Evolutionary conservation across 1,284 basidiomycete species (phyloP).

Genomic region (Abortiporus biennis): DNA sequence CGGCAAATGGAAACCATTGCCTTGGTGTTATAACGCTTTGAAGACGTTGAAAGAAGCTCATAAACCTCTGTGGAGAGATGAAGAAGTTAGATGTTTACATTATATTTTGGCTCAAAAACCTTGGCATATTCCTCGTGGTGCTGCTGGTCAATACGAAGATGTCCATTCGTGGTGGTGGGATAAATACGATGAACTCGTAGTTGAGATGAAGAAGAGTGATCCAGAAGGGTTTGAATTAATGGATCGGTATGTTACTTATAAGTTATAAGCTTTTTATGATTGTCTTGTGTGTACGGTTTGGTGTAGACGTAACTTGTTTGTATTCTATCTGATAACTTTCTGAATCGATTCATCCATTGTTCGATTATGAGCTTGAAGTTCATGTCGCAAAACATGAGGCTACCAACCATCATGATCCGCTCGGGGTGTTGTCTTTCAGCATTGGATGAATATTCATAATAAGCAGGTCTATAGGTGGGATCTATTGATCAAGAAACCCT

Average conservation of each 20-base stretch:
- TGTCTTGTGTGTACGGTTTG: too few species aligned
- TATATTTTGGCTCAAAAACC: conserved; percentile 76
- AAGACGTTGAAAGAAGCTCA: conserved; percentile 74
- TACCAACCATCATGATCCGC: too few species aligned
- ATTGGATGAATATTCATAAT: too few species aligned
- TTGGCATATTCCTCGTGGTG: conserved; percentile 44
- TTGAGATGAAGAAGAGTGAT: conserved; percentile 40
- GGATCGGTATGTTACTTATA: conserved; percentile 37
- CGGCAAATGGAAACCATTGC: conserved; percentile 68
- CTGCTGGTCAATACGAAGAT: conserved; percentile 38
- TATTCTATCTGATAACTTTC: too few species aligned
- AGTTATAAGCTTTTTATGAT: not conserved
- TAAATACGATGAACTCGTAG: conserved; percentile 45
- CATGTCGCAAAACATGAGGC: too few species aligned
- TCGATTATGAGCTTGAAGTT: too few species aligned
- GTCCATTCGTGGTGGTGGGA: conserved; percentile 78
- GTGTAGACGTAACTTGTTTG: too few species aligned
- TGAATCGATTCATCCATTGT: too few species aligned
- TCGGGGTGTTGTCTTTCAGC: too few species aligned
- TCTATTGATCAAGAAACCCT: too few species aligned
- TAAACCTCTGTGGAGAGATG: conserved; percentile 67
- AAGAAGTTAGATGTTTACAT: conserved; percentile 70
- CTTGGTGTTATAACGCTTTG: conserved; percentile 84
- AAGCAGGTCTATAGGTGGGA: too few species aligned
- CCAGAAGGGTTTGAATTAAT: conserved; percentile 47